Percentiles rank a stretch among this genome's conserved stretches.
phyloP scores from a whole-genome alignment of 352 stramenopile genomes.

The Phytophthora pistaciae region DNA sequence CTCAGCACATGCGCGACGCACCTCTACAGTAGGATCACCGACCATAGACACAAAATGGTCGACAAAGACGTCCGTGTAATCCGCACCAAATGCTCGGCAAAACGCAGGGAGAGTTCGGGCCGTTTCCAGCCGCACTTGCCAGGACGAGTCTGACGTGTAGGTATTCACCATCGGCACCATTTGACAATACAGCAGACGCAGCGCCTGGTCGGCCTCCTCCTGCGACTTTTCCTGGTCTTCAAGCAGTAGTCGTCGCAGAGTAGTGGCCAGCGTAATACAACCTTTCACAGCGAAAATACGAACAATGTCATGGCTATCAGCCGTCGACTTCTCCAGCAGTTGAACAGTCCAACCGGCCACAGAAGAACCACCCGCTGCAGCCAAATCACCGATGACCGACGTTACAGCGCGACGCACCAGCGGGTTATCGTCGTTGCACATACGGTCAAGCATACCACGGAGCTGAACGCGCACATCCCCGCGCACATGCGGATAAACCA shows the following conservation, averaged over 20 bases:
- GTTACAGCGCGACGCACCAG: slow-evolving; percentile 85
- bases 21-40: slow-evolving; percentile 86
- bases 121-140: slow-evolving; percentile 87
- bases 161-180: slow-evolving; percentile 92
- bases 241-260: slow-evolving; percentile 61
- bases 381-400: slow-evolving; percentile 85
- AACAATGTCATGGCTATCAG: slow-evolving; percentile 89
- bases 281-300: slow-evolving; percentile 89
- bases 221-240: slow-evolving; percentile 42
- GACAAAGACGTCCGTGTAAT: slow-evolving; percentile 89
- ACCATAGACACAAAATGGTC: slow-evolving; percentile 90
- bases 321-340: slow-evolving; percentile 81
- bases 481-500: slow-evolving; percentile 77
- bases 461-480: slow-evolving; percentile 85
- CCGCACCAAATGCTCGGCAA: slow-evolving; percentile 74
- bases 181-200: slow-evolving; percentile 80
- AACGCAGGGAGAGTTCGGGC: slow-evolving; percentile 80
- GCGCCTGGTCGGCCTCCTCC: slow-evolving; percentile 44
- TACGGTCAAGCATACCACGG: slow-evolving; percentile 88
- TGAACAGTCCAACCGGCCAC: slow-evolving; percentile 80
- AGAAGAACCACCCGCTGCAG: slow-evolving; percentile 54
- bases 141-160: slow-evolving; percentile 88
- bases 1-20: slow-evolving; percentile 80
- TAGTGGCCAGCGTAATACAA: slow-evolving; percentile 78
- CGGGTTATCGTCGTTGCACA: slow-evolving; percentile 89